Base-by-base conservation (phyloP, 1,139 yeast genomes). In the Lizanozyma gosingica region DNA sequence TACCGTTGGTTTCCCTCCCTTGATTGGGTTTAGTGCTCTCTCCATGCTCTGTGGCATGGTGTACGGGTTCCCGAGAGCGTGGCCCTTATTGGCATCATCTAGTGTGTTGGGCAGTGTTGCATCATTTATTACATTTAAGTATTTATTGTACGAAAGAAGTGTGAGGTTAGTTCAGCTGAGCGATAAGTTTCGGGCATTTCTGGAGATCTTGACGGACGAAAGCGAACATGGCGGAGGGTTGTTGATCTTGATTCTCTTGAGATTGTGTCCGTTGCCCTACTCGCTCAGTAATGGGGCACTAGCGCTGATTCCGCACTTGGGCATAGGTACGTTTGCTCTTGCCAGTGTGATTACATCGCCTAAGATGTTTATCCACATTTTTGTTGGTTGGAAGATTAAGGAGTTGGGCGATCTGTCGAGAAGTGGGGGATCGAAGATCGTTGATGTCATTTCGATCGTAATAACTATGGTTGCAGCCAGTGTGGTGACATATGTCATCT, bases 211-310 rank as follows among this genome's bases (percentile, higher is more conserved):
- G 46, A 65, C 63, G 41, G 85, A 80, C 48, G 80, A 80, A 42
- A 68, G 73, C 39, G 29, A 22, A 22, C 6, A 22, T 22, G 83
- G 80, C 46, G 60, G 62, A 35, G 80, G 86, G 43, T 72, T 88
- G 44, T 57, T 78, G 45, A 60, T 92, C 35, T 62, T 92, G 41
- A 73, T 82, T 41, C 68, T 90, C 56, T 73, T 92, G 36, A 68
- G 97, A 42, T 61, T 90, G 43, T 87, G 97, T 51, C 98, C 98
- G 0, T 73, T 90, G 51, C 97, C 98, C 0, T 92, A 90, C 56
- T 86, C 96, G 3, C 65, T 90, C 36, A 83, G 94, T 0, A 92
- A 92, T 54, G 97, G 97, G 3, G 97, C 95, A 0, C 69, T 92
- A 48, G 92, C 94, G 4, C 83, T 92, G 2, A 75, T 90, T 17